Conservation (phyloP, 441 rosid genomes). For the Jatropha podagrica region DNA sequence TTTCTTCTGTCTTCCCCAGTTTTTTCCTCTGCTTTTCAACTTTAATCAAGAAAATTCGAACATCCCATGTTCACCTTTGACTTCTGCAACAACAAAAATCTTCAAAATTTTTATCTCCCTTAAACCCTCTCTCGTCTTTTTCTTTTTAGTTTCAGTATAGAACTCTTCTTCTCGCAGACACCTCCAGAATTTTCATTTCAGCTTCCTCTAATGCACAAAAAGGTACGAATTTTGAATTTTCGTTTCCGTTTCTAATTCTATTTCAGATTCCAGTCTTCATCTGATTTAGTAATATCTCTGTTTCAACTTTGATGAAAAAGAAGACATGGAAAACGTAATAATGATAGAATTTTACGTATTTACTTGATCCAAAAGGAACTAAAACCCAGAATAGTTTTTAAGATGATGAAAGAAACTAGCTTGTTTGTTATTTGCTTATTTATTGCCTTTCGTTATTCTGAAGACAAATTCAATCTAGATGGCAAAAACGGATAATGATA, state of each 20-base stretch:
- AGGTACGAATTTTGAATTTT: constrained; percentile 13
- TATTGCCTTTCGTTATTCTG: too few relatives aligned
- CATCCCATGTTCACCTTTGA: neutral
- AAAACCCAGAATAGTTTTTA: too few relatives aligned
- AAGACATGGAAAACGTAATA: too few relatives aligned
- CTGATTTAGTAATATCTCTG: neutral
- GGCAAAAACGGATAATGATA: neutral
- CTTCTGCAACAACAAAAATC: neutral
- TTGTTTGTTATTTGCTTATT: too few relatives aligned
- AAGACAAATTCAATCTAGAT: neutral
- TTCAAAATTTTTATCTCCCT: neutral
- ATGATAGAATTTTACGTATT: too few relatives aligned
- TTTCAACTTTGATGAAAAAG: too few relatives aligned
- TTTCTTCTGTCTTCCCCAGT: neutral
- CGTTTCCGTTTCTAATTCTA: neutral
- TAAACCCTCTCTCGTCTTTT: neutral
- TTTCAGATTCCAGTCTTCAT: neutral
- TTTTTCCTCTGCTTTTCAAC: neutral
- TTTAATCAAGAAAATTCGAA: neutral
- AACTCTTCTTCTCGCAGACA: neutral
- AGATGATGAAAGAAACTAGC: too few relatives aligned
- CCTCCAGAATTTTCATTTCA: neutral
- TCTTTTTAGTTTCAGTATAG: neutral
- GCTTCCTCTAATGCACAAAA: neutral
- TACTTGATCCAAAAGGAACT: too few relatives aligned